phyloP scores from a whole-genome alignment of 768 basidiomycete genomes.

The Coprinopsis marcescibilis region DNA sequence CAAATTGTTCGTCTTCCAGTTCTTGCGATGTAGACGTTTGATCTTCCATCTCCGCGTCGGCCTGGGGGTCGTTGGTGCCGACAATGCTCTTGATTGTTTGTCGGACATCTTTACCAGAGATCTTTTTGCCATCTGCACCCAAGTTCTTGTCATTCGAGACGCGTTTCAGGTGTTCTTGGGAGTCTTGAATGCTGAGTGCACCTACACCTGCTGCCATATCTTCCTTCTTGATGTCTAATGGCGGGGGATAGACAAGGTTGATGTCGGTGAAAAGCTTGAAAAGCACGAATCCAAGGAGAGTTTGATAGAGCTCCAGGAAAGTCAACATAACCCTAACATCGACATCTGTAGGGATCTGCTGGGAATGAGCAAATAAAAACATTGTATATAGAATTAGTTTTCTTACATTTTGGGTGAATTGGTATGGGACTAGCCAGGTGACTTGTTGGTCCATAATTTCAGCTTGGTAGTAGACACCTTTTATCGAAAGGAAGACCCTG shows the following conservation, averaged over 20 bases:
- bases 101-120: conserved; percentile 49
- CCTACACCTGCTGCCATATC: conserved; percentile 85
- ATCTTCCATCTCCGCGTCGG: conserved; percentile 32
- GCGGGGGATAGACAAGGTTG: conserved; percentile 92
- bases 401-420: conserved; percentile 89
- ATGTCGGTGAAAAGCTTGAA: conserved; percentile 98
- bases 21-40: conserved; percentile 24
- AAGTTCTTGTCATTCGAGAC: conserved; percentile 46
- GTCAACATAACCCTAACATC: conserved; percentile 98
- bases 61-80: conserved; percentile 21
- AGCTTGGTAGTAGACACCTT: conserved; percentile 97
- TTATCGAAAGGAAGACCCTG: conserved; percentile 94
- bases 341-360: conserved; percentile 89
- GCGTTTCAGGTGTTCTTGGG: conserved; percentile 26
- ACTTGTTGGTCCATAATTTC: conserved; percentile 89
- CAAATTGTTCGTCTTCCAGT: conserved; percentile 63
- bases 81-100: conserved; percentile 57
- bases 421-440: conserved; percentile 96
- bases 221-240: conserved; percentile 75
- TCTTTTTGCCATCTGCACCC: conserved; percentile 35
- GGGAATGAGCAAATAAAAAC: conserved; percentile 8
- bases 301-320: conserved; percentile 97
- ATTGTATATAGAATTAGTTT: conserved; percentile 1
- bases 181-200: conserved; percentile 71
- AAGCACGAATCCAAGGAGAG: conserved; percentile 89